Evolutionary conservation across 805 yeast species (phyloP), one percentile per base, ranked within the genome.

Genomic region (Priceomyces haplophilus): DNA sequence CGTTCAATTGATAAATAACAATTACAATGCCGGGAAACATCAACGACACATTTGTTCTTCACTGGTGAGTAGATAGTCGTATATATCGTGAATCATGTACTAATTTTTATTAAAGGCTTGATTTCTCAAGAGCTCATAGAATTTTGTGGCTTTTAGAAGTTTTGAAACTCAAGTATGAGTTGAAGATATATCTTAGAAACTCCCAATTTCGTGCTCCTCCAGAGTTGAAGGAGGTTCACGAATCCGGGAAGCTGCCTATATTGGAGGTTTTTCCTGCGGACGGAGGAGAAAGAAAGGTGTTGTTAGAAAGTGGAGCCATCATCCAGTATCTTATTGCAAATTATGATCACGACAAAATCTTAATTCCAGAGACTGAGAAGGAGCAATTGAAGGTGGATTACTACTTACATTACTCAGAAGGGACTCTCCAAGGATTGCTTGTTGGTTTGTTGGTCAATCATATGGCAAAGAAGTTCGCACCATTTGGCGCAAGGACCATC

Each of bases 121-220:
- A 72, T 42, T 63, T 72, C 13, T 82, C 88, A 3, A 69, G 90
- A 53, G 63, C 87, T 1, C 79, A 74, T 41, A 69, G 89, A 42
- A 69, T 82, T 7, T 54, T 78, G 23, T 84, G 88, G 85, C 61
- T 80, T 37, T 62, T 85, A n/a, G 87, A 82, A 46, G 76, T 80
- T 39, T 62, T 85, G 11, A 68, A 67, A 10, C 54, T 83, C 5
- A 76, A 76, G 19, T 84, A 80, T 53, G 77, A 75, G 11, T 60
- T 82, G 15, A 73, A 78, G 48, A 54, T 73, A 2, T 81, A 78
- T 58, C 60, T 73, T 43, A 70, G 89, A 38, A 66, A 76, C 47
- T 64, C 69, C 2, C 61, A 64, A 7, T 69, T 69, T 60, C 62
- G 77, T 33, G 69, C 67, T 1, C 79, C 78, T 6, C 63, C 64